phyloP scores from a whole-genome alignment of 169 alveolate species.

The Blepharisma undulans region DNA sequence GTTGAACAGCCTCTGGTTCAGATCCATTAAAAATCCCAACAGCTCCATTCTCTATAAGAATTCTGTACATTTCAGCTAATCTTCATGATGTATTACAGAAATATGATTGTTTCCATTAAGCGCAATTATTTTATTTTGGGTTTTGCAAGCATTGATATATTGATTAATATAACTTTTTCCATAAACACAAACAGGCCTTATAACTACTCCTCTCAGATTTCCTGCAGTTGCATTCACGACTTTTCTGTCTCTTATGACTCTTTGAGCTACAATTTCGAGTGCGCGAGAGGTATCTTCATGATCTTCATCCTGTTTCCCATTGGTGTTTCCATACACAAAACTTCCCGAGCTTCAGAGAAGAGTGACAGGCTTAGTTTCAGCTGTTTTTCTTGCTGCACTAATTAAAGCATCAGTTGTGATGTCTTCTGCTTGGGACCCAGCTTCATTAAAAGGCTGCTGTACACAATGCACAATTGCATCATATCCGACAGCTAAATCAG shows the following conservation, averaged over 20 bases:
- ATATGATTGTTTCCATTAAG: background rate
- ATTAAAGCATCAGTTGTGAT: background rate
- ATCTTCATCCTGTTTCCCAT: background rate
- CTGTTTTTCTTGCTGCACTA: background rate
- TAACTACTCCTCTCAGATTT: background rate
- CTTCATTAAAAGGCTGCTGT: background rate
- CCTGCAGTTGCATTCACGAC: background rate
- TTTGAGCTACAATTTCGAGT: background rate
- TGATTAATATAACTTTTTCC: background rate
- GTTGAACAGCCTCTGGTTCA: background rate
- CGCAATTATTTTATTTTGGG: background rate
- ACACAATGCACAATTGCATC: background rate
- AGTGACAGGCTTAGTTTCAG: background rate
- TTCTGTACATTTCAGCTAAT: background rate
- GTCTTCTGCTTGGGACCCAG: background rate
- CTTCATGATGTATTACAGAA: background rate
- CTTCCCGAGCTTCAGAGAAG: background rate
- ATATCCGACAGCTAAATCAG: background rate
- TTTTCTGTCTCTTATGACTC: background rate
- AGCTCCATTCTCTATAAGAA: background rate
- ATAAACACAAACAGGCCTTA: background rate
- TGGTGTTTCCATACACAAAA: background rate
- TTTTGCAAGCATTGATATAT: background rate
- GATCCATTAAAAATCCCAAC: background rate
- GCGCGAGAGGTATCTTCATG: background rate